Base-by-base conservation (phyloP, 2,329 filamentous ascomycete species). In the Arthrobotrys sinensis region DNA sequence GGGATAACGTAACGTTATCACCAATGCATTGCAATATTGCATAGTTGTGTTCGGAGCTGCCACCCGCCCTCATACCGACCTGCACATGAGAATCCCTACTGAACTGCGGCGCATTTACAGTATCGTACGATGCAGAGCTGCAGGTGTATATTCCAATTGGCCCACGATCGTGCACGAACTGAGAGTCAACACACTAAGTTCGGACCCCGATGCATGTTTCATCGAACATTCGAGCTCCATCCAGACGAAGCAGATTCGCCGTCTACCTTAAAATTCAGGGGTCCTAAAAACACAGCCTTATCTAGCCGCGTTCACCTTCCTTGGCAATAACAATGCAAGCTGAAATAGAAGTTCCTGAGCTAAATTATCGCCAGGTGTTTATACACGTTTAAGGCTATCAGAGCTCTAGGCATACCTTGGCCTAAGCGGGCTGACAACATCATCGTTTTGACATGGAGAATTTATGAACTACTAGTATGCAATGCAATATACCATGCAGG, bases 371-470 rank as follows among this genome's bases (percentile, higher is more conserved):
- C 40, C 19, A 24, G 53, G 5, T 40, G 34, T 60, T n/a, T n/a
- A n/a, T n/a, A n/a, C n/a, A n/a, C n/a, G n/a, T n/a, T 40, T 60
- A 10, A 60, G 12, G 16, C 16, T 34, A 40, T 60, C 40, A 34
- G 36, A 16, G 5, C 24, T 60, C 32, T 38, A 43, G 50, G 16
- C 53, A 32, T 16, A 40, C 19, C 36, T 43, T 43, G 53, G 53
- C 53, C 19, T 40, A n/a, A 24, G 16, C 4, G 52, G 52, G 52
- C 53, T 60, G 53, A 60, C 34, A 43, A 43, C 34, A 38, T 55
- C 16, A 7, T 55, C 52, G 52, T 55, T 55, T 24, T 24, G 16
- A 43, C 28, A 40, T 60, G 53, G 32, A 43, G 21, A 43, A 21
- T 40, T 60, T 10, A 16, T 21, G 12, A n/a, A 14, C 4, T 60